Evolutionary conservation across 192 early-diverging fungal species (phyloP), one percentile per base, ranked within the genome.

Genomic region (Backusella parvicylindrica): DNA sequence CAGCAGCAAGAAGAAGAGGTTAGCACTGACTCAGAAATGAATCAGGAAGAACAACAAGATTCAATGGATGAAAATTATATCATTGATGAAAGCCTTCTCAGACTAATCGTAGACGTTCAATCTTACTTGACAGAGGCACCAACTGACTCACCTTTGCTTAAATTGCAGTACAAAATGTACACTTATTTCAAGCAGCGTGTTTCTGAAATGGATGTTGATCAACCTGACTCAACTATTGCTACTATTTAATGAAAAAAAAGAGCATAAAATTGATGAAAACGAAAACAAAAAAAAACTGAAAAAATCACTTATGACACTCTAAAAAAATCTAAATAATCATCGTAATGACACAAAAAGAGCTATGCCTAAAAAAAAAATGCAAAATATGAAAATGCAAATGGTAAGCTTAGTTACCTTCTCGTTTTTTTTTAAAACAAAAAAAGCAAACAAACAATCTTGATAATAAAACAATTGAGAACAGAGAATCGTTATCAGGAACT

Each of bases 111-210:
- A 21, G 79, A 75, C 18, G 79, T 81, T 23, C 79, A 81, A 41
- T 76, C 75, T 16, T 81, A 81, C 32, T 50, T 81, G 15, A 23
- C 75, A 33, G 79, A 81, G 30, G 31, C 71, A 13, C 64, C 64
- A n/a, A 70, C 64, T n/a, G 79, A 76, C 21, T 77, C 79, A 66
- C 79, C 79, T 26, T 33, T 81, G n/a, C 53, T 81, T 23, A 72
- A 76, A 12, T 65, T 81, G 6, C 79, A 81, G 36, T 81, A 81
- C 68, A 81, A 81, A 49, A 81, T 81, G 79, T 81, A 81, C 37
- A 77, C 68, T 35, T 81, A 81, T 36, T 75, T 81, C 66, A 81
- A 74, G 40, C 79, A 77, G 26, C 71, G 79, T 65, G 75, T 68
- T 31, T 56, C 16, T 65, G 79, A 81, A 28, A 77, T 81, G 75